These are phyloP conservation scores for Laguncularia racemosa DNA, from an alignment of 345 rosid genomes.

Conservation along the genomic window DNA sequence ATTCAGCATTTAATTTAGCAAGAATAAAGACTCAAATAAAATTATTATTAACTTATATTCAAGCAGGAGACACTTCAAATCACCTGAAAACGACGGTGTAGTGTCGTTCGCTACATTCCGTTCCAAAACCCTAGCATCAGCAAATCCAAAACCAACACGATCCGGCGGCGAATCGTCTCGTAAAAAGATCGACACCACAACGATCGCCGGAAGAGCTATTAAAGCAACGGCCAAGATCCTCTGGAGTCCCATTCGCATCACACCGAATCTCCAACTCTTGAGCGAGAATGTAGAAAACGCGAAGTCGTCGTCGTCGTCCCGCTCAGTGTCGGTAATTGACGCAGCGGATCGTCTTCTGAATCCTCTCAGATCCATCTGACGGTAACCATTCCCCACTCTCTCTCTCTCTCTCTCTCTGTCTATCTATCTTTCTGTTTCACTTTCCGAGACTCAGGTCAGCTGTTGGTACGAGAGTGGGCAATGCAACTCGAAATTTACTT, in stretches of 20 bases:
- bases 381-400: neutral
- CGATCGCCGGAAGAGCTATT: conserved; percentile 23
- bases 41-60: neutral
- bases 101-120: conserved; percentile 15
- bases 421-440: too few relatives aligned
- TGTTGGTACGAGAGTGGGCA: too few relatives aligned
- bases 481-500: too few relatives aligned
- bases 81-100: conserved; percentile 4
- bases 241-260: conserved; percentile 9
- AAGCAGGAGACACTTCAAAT: neutral
- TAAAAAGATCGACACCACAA: conserved; percentile 21
- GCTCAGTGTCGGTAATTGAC: conserved; percentile 17
- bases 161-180: conserved; percentile 23
- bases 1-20: too few relatives aligned
- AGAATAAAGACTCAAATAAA: neutral
- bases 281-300: conserved; percentile 6
- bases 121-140: conserved; percentile 36
- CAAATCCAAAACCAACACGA: conserved; percentile 26
- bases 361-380: conserved; percentile 40
- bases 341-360: conserved; percentile 35
- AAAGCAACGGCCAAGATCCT: conserved; percentile 27
- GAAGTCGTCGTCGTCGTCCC: neutral
- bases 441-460: too few relatives aligned
- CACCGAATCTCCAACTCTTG: conserved; percentile 25
- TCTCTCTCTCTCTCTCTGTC: too few relatives aligned